These are phyloP conservation scores for Lactarius pseudohatsudake DNA, from an alignment of 768 basidiomycete species.

Conservation along the genomic window DNA sequence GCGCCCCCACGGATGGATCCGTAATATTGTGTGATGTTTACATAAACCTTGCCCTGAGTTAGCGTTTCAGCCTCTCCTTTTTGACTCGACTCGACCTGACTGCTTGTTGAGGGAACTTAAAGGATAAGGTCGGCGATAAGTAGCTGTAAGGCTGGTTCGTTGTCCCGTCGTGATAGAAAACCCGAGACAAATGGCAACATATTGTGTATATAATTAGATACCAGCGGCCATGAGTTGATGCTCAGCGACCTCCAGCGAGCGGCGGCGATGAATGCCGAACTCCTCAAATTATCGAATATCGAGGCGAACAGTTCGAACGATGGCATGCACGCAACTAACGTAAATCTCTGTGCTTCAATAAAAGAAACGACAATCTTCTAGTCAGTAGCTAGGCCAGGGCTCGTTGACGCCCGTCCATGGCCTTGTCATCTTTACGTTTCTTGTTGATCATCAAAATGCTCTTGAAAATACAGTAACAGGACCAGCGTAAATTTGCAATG, in stretches of 20 bases:
- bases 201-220: neutral
- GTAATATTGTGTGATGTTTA: neutral
- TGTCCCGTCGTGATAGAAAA: neutral
- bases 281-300: neutral
- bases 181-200: neutral
- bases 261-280: neutral
- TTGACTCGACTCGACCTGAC: neutral
- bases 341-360: neutral
- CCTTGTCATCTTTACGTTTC: neutral
- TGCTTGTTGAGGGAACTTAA: neutral
- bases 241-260: conserved; percentile 22
- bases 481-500: neutral
- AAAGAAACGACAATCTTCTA: conserved; percentile 1
- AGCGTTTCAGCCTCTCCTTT: neutral
- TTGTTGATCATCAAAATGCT: neutral
- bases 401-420: neutral
- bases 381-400: neutral
- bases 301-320: neutral
- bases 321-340: neutral
- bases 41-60: neutral
- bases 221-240: conserved; percentile 25
- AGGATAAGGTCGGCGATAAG: neutral
- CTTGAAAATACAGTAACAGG: neutral
- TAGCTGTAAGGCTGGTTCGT: neutral
- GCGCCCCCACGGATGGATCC: neutral